Evolutionary conservation across 2,329 filamentous ascomycete genomes (phyloP).

Genomic region (Alternaria gaisen): DNA sequence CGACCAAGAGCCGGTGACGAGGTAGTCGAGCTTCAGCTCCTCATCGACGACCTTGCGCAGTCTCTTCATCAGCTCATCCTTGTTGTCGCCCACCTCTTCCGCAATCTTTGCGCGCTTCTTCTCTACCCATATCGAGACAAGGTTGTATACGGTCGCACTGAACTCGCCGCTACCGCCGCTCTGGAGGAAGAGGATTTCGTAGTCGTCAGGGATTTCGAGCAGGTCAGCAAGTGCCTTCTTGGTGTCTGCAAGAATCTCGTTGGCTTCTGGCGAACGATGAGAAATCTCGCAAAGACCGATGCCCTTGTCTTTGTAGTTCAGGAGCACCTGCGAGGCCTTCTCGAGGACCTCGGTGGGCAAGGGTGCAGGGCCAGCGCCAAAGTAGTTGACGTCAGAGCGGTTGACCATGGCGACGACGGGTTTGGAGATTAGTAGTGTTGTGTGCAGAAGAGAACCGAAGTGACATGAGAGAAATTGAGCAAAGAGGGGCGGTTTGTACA

Average conservation of each 20-base stretch:
- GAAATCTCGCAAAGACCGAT: slow-evolving; percentile 90
- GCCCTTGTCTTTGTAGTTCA: slow-evolving; percentile 83
- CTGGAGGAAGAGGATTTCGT: slow-evolving; percentile 89
- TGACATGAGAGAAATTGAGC: slow-evolving; percentile 9
- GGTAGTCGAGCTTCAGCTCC: slow-evolving; percentile 84
- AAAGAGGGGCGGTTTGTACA: slow-evolving; percentile 14
- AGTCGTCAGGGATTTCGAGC: slow-evolving; percentile 84
- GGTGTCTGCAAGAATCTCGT: slow-evolving; percentile 78
- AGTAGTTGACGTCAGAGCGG: slow-evolving; percentile 81
- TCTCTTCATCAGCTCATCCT: slow-evolving; percentile 66
- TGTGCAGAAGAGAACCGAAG: background rate
- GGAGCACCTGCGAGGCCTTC: slow-evolving; percentile 75
- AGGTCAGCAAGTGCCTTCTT: slow-evolving; percentile 77
- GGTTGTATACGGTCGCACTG: slow-evolving; percentile 82
- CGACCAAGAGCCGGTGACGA: slow-evolving; percentile 91
- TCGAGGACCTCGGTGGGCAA: slow-evolving; percentile 85
- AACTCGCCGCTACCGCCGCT: slow-evolving; percentile 88
- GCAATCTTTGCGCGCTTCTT: slow-evolving; percentile 69
- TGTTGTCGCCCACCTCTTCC: slow-evolving; percentile 63
- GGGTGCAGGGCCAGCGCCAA: slow-evolving; percentile 88
- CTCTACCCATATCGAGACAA: slow-evolving; percentile 83
- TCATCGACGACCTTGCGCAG: slow-evolving; percentile 71
- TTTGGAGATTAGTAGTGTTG: slow-evolving; percentile 5
- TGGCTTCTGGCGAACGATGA: slow-evolving; percentile 82
- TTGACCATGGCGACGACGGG: slow-evolving; percentile 66